Conservation (phyloP, 2,329 filamentous ascomycete species). For the Trichoderma endophyticum region DNA sequence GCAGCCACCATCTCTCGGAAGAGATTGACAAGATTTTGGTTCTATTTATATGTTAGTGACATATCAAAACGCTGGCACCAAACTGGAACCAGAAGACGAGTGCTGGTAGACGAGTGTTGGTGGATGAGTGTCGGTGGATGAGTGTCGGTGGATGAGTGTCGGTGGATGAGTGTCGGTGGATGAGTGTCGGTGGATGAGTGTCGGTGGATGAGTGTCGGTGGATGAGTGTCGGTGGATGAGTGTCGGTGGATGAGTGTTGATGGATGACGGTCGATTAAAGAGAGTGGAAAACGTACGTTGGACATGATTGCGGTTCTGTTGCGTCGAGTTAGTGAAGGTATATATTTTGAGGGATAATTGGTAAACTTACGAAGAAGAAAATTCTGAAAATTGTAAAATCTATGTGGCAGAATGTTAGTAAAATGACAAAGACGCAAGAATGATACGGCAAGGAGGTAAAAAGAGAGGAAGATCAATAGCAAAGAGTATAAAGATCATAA, state of each 20-base stretch:
- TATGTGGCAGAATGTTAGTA: no score
- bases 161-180: not conserved
- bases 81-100: not conserved
- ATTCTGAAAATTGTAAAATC: not conserved
- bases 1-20: no score
- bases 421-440: no score
- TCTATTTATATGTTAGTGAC: not conserved
- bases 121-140: not conserved
- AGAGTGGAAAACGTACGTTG: not conserved
- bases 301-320: not conserved
- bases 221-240: not conserved
- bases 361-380: not conserved
- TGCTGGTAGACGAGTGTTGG: no score
- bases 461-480: no score
- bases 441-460: no score
- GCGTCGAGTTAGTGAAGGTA: not conserved
- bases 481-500: no score
- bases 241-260: not conserved
- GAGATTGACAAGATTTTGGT: fast-evolving
- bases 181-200: not conserved
- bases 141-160: not conserved
- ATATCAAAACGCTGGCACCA: not conserved
- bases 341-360: not conserved
- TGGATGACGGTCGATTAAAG: not conserved
- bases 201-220: not conserved